Conservation (phyloP, 352 stramenopile genomes). For the Phytopythium ostracodes region DNA sequence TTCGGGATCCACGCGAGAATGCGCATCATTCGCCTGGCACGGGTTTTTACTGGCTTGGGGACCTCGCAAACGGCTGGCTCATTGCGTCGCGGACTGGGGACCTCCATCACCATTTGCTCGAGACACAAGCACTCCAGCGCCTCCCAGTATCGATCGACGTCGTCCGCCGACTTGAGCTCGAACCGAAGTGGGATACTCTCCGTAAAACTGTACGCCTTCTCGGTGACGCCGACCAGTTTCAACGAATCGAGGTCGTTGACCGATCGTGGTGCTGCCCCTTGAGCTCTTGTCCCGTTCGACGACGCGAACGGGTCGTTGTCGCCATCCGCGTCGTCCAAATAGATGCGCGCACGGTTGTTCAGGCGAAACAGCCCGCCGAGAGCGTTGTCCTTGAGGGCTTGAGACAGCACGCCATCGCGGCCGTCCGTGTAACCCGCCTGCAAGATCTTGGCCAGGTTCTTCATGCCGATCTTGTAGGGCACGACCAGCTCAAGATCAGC, state of each 20-base stretch:
- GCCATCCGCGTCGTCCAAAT: slow-evolving; percentile 35
- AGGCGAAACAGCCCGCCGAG: slow-evolving; percentile 67
- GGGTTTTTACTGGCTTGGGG: slow-evolving; percentile 55
- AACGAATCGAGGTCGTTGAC: slow-evolving; percentile 31
- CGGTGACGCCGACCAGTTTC: slow-evolving; percentile 54
- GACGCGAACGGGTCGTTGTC: slow-evolving; percentile 8
- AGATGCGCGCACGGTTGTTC: slow-evolving; percentile 40
- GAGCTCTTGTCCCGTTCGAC: not conserved
- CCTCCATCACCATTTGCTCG: slow-evolving; percentile 80
- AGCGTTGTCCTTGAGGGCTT: slow-evolving; percentile 70
- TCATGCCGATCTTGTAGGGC: slow-evolving; percentile 84
- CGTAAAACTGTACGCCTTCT: slow-evolving; percentile 70
- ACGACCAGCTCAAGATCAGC: slow-evolving; percentile 60
- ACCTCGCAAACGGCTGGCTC: slow-evolving; percentile 53
- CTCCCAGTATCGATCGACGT: slow-evolving; percentile 74
- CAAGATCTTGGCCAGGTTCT: slow-evolving; percentile 69
- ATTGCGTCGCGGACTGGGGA: slow-evolving; percentile 45
- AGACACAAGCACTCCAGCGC: slow-evolving; percentile 74
- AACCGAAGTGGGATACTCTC: slow-evolving; percentile 55
- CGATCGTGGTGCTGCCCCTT: slow-evolving; percentile 7
- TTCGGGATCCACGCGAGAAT: slow-evolving; percentile 74
- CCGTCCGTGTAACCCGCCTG: slow-evolving; percentile 63
- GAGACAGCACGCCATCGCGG: slow-evolving; percentile 54
- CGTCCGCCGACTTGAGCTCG: slow-evolving; percentile 25
- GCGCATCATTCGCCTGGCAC: slow-evolving; percentile 58